Percentiles rank a stretch among this genome's conserved stretches.
Conservation (phyloP, 2,329 filamentous ascomycete species). For the Phaeosphaeriaceae sp. region DNA sequence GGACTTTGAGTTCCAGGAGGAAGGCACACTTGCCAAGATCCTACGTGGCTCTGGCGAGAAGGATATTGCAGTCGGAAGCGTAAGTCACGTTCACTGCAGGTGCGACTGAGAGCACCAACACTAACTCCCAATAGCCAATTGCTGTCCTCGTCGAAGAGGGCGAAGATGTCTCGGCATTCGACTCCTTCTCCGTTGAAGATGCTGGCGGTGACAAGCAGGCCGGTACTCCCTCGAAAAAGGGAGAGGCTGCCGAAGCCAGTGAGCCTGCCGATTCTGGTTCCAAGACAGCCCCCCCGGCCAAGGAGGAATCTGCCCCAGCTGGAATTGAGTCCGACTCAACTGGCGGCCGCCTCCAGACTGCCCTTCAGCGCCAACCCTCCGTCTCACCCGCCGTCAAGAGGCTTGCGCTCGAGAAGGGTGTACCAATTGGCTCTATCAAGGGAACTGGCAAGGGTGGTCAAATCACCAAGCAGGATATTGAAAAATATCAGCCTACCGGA, state of each 20-base stretch:
- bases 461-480: constrained; percentile 90
- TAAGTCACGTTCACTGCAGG: constrained; percentile 57
- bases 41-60: constrained; percentile 92
- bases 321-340: constrained; percentile 75
- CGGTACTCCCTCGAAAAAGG: constrained; percentile 68
- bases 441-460: constrained; percentile 84
- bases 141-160: constrained; percentile 94
- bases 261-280: constrained; percentile 65
- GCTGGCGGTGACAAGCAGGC: constrained; percentile 82
- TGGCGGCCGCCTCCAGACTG: constrained; percentile 78
- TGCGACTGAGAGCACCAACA: constrained; percentile 1
- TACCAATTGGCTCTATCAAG: constrained; percentile 79
- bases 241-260: constrained; percentile 63
- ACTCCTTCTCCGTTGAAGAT: constrained; percentile 85
- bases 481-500: constrained; percentile 74
- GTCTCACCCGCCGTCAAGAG: constrained; percentile 76
- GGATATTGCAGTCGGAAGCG: constrained; percentile 91
- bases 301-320: constrained; percentile 59
- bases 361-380: constrained; percentile 81
- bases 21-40: constrained; percentile 93
- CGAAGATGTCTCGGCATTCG: constrained; percentile 84
- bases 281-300: constrained; percentile 62
- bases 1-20: constrained; percentile 99
- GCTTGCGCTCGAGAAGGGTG: constrained; percentile 82
- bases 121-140: constrained; percentile 73